Evolutionary conservation across 169 alveolate genomes (phyloP), one percentile per base, ranked within the genome.

Genomic region (Cardiosporidium cionae): DNA sequence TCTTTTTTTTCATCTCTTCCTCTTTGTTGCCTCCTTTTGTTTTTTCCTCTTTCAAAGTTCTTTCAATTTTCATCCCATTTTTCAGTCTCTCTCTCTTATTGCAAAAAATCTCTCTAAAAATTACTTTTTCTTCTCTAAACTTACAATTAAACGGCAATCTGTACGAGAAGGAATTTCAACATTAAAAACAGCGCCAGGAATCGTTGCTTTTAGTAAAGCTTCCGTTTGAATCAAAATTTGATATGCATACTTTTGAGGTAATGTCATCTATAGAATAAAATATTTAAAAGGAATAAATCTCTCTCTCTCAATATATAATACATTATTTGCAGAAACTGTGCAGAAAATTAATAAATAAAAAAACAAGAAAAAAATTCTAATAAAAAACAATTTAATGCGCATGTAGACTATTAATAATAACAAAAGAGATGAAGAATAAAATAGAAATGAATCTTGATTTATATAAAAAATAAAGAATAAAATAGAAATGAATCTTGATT

Each of bases 171-270:
- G 82, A 5, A 76, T 76, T n/a, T 68, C 77, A 22, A 76, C 77
- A 16, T 67, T 68, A 44, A 52, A 68, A 1, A 76, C 77, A 0
- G 82, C 76, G 16, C 78, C 76, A 53, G 65, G 68, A 72, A 76
- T 68, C 63, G 82, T 76, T 36, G 68, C 68, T 44, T 52, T 37
- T 52, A 65, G 68, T 34, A 65, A 74, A 28, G 68, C 82, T 32
- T 68, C 77, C 3, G 69, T 35, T 28, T 72, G 76, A 73, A 76
- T 31, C 31, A 76, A 63, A 36, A 76, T 28, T 74, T 76, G 76
- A 32, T 65, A 23, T 7, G 82, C 82, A 36, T 76, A 76, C 72
- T 36, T 68, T 7, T 74, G 76, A 0, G 82, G 82, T 31, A 76
- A 65, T 3, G 77, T 72, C 7, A 52, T 58, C 82, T 76, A 25